These are phyloP conservation scores for Fomitopsis betulina DNA, from an alignment of 1,284 basidiomycete species.

Conservation along the genomic window DNA sequence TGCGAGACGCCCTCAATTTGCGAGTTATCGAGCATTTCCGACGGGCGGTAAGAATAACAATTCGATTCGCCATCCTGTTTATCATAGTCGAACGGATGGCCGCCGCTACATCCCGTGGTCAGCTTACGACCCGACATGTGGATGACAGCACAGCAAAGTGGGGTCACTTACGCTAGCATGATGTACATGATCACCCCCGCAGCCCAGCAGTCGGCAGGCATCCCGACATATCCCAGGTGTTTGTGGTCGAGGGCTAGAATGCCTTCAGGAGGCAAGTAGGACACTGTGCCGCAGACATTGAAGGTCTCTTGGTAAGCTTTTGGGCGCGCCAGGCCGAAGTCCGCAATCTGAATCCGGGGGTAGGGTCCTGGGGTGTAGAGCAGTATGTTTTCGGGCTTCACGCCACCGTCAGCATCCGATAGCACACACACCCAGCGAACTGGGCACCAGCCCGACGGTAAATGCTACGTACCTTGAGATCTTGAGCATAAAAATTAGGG, in stretches of 20 bases:
- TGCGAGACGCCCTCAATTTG: slow-evolving; percentile 41
- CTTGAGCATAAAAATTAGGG: slow-evolving; percentile 31
- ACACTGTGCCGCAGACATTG: slow-evolving; percentile 78
- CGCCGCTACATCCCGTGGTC: slow-evolving; percentile 41
- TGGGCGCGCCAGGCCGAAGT: slow-evolving; percentile 84
- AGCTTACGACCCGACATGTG: background rate
- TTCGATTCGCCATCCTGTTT: slow-evolving; percentile 21
- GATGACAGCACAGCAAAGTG: background rate
- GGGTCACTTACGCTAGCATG: slow-evolving; percentile 65
- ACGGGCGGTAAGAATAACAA: slow-evolving; percentile 30
- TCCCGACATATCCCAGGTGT: slow-evolving; percentile 67
- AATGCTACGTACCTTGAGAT: slow-evolving; percentile 55
- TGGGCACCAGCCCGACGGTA: background rate
- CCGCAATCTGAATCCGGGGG: slow-evolving; percentile 78
- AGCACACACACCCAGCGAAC: background rate
- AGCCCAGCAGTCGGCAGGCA: slow-evolving; percentile 84
- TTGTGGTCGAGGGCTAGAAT: slow-evolving; percentile 71
- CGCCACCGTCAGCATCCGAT: background rate
- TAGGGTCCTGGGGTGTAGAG: slow-evolving; percentile 72
- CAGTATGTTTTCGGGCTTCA: slow-evolving; percentile 82
- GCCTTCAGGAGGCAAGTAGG: slow-evolving; percentile 83
- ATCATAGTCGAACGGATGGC: slow-evolving; percentile 66
- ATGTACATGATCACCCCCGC: slow-evolving; percentile 75
- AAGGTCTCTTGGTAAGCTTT: slow-evolving; percentile 73
- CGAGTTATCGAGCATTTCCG: slow-evolving; percentile 24